Evolutionary conservation across 208 protist species (phyloP), one percentile per base, ranked within the genome.

Genomic region (Acanthamoeba healyi): DNA sequence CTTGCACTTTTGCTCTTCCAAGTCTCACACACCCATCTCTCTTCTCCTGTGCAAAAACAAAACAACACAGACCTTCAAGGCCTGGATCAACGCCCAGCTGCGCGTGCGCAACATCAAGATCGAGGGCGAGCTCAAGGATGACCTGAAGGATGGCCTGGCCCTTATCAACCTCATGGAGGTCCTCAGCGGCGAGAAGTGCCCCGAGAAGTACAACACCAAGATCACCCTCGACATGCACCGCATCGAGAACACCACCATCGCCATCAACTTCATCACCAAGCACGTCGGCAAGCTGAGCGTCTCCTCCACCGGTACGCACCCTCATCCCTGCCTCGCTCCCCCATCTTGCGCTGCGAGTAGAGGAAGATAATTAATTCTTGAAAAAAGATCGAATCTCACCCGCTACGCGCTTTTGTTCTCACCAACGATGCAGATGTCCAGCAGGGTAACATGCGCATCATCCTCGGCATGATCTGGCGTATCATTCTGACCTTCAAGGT

Each of bases 391-490:
- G n/a, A n/a, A n/a, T n/a, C n/a, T n/a, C n/a, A n/a, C n/a, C n/a
- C n/a, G n/a, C n/a, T n/a, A n/a, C n/a, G n/a, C n/a, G n/a, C 14
- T 34, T 14, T 17, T n/a, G 29, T 34, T 15, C 26, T n/a, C n/a
- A n/a, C n/a, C n/a, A n/a, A n/a, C n/a, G n/a, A n/a, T n/a, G 24
- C 42, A 88, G 81, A 88, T 88, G n/a, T 88, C 19, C 49, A 65
- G 49, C 44, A 56, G 44, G 81, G 81, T 9, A 88, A 88, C 81
- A 88, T 88, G 81, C 24, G 95, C 51, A 93, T 97, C 86, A 95
- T 96, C 36, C 79, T 96, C 6, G 96, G 96, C 86, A 93, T 96
- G 92, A 96, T 97, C 54, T 97, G 96, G 96, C 95, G 77, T 4
- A 82, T 97, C 61, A 97, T 97, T 94, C 88, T 95, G 24, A 40